These are phyloP conservation scores for Rhodocollybia butyracea DNA, from an alignment of 768 basidiomycete species.

Conservation along the genomic window DNA sequence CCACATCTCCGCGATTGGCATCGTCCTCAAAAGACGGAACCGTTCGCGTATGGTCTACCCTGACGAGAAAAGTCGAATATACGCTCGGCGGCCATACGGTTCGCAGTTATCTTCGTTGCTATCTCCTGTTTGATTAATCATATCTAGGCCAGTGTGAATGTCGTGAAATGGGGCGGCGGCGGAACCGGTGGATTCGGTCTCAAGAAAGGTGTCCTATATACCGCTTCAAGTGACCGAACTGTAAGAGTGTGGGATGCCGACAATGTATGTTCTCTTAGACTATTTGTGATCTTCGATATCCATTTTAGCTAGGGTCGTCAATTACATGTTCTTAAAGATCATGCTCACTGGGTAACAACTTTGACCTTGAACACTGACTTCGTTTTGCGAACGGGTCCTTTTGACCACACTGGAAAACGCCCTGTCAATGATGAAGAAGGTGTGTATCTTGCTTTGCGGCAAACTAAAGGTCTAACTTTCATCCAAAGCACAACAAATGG, in stretches of 20 bases:
- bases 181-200: slow-evolving; percentile 29
- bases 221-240: slow-evolving; percentile 91
- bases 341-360: slow-evolving; percentile 99
- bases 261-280: slow-evolving; percentile 42
- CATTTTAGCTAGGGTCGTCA: slow-evolving; percentile 63
- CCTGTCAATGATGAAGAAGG: slow-evolving; percentile 84
- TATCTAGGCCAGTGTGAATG: slow-evolving; percentile 75
- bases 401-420: slow-evolving; percentile 80
- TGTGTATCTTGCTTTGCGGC: slow-evolving; percentile 23
- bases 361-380: slow-evolving; percentile 95
- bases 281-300: neutral
- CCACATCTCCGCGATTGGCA: slow-evolving; percentile 77
- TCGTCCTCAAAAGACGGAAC: slow-evolving; percentile 96
- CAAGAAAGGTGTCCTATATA: slow-evolving; percentile 76
- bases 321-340: slow-evolving; percentile 85
- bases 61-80: slow-evolving; percentile 70
- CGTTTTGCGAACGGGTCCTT: slow-evolving; percentile 90
- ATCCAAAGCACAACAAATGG: slow-evolving; percentile 67
- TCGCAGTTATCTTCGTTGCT: neutral
- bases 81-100: slow-evolving; percentile 85
- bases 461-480: neutral
- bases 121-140: neutral
- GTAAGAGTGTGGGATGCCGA: slow-evolving; percentile 93
- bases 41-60: slow-evolving; percentile 89
- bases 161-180: slow-evolving; percentile 94